Evolutionary conservation across 2,329 filamentous ascomycete genomes (phyloP), one percentile per base, ranked within the genome.

Genomic region (Sphaerulina populicola): DNA sequence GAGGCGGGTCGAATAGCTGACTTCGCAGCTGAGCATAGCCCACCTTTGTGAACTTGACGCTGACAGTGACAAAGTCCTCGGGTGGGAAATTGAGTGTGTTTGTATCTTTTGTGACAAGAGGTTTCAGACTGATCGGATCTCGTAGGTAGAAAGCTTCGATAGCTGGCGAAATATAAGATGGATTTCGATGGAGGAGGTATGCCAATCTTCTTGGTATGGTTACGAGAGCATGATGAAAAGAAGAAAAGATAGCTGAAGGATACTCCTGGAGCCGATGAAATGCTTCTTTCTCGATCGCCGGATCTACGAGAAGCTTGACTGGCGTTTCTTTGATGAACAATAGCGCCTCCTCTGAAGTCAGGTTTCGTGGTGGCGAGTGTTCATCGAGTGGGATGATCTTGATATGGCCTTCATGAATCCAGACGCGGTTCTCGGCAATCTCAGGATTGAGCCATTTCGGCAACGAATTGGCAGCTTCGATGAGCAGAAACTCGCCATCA

Each of bases 361-460:
- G 68, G 71, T 66, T 56, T 65, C 70, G n/a, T 67, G 65, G 47
- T 66, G 66, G 23, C 23, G 48, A 31, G 31, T 49, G 29, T 10
- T 64, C 58, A 29, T 59, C 52, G 2, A 79, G 59, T 15, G 86
- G 80, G 50, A 97, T 85, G 52, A 97, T 80, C 42, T 81, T 74
- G 14, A 97, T 75, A 49, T 83, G 79, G 50, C 86, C 87, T 30
- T 81, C 72, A 61, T 94, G 81, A 49, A 98, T 82, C 93, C 93
- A 98, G 31, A 94, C 83, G 51, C 93, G 79, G 66, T 95, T 86
- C 57, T 84, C 80, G 57, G 94, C 89, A 36, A 91, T 84, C 57
- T 95, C 90, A 0, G 93, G 93, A 60, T 84, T 95, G 23, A 98
- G 72, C 94, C 93, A 98, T 55, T 79, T 81, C 2, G 93, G 93